Evolutionary conservation across 768 basidiomycete genomes (phyloP).

Genomic region (Leucosporidium creatinivorum): DNA sequence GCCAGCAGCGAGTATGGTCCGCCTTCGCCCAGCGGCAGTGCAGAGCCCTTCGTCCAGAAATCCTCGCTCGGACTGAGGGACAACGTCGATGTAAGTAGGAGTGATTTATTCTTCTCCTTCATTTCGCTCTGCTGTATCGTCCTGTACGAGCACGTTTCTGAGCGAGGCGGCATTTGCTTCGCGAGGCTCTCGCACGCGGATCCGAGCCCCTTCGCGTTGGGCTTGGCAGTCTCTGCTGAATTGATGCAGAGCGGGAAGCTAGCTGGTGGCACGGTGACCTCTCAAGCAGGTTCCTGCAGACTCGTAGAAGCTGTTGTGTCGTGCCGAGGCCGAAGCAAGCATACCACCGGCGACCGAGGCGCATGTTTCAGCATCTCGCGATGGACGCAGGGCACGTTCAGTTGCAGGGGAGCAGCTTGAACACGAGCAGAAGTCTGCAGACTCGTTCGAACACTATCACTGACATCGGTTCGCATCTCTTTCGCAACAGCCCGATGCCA

Average conservation of each 20-base stretch:
- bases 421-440: no score
- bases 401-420: no score
- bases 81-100: slow-evolving; percentile 27
- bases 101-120: no score
- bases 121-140: not conserved
- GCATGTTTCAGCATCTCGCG: no score
- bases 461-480: not conserved
- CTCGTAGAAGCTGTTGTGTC: no score
- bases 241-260: not conserved
- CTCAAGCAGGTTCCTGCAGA: no score
- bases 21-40: not conserved
- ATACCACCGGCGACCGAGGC: no score
- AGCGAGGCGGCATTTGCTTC: not conserved
- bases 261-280: not conserved
- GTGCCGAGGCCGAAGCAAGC: no score
- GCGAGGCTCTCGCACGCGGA: not conserved
- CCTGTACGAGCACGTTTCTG: not conserved
- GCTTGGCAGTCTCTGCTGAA: not conserved
- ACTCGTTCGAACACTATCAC: not conserved
- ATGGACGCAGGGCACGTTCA: no score
- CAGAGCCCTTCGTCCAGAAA: not conserved
- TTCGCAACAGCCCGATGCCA: slow-evolving; percentile 20
- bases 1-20: no score
- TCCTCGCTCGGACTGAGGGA: slow-evolving; percentile 1
- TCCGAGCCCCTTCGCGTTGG: not conserved